A percentile compares a stretch with the other conserved stretches of the same genome.
Conservation (phyloP, 345 rosid species). For the Anacardium occidentale region DNA sequence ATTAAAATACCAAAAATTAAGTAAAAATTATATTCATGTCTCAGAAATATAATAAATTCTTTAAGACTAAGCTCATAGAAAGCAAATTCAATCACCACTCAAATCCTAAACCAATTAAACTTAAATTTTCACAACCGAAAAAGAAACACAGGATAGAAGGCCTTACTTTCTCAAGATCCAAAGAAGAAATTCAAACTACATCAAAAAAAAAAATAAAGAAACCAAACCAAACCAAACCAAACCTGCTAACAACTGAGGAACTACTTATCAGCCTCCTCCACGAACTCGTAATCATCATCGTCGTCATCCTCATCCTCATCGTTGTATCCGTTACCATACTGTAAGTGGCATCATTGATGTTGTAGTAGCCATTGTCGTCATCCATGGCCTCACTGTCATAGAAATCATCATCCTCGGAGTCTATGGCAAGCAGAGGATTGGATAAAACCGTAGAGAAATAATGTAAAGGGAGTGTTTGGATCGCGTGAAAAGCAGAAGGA, state of each 20-base stretch:
- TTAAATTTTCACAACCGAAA: neutral
- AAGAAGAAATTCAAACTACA: neutral
- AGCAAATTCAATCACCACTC: neutral
- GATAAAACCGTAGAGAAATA: conserved; percentile 21
- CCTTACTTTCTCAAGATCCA: neutral
- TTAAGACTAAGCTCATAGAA: no score
- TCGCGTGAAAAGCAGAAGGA: neutral
- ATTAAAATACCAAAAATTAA: no score
- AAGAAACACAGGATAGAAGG: neutral
- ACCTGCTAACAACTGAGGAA: conserved; percentile 61
- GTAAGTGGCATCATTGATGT: conserved; percentile 41
- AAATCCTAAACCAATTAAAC: neutral
- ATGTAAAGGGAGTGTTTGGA: neutral
- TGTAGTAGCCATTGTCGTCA: conserved; percentile 51
- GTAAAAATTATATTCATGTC: no score
- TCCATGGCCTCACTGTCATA: conserved; percentile 64
- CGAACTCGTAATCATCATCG: conserved; percentile 51
- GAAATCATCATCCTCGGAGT: conserved; percentile 71
- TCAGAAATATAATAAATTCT: no score
- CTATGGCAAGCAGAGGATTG: conserved; percentile 38
- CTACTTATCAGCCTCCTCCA: conserved; percentile 59
- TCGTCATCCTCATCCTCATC: conserved; percentile 21
- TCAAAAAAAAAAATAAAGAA: neutral
- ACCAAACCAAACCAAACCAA: no score
- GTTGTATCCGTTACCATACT: conserved; percentile 5